Evolutionary conservation across 106 monocot genomes (phyloP).

Genomic region (Dactylorhiza incarnata): DNA sequence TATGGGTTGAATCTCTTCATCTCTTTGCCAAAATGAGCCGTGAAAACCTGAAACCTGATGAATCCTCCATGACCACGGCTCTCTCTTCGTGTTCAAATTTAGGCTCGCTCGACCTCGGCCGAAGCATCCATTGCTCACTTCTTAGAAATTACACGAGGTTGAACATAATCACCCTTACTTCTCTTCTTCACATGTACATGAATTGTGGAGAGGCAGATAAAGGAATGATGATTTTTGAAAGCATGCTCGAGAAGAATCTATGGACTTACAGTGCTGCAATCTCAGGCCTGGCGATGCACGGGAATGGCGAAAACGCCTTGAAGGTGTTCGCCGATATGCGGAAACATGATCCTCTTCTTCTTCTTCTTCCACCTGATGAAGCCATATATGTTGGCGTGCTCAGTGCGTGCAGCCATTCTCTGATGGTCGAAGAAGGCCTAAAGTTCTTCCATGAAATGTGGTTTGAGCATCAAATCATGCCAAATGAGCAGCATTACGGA

Average conservation of each 20-base stretch:
- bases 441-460: constrained; percentile 51
- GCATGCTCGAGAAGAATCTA: constrained; percentile 37
- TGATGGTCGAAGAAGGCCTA: constrained; percentile 49
- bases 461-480: constrained; percentile 31
- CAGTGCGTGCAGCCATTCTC: constrained; percentile 59
- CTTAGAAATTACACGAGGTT: constrained; percentile 29
- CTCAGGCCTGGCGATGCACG: constrained; percentile 66
- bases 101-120: constrained; percentile 35
- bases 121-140: constrained; percentile 43
- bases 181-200: constrained; percentile 69
- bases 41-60: constrained; percentile 34
- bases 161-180: constrained; percentile 39
- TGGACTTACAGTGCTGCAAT: constrained; percentile 63
- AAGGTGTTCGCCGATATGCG: constrained; percentile 45
- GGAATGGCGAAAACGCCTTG: constrained; percentile 42
- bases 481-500: constrained; percentile 58
- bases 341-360: constrained; percentile 17
- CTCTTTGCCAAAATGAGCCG: constrained; percentile 30
- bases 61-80: constrained; percentile 49
- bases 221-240: constrained; percentile 37
- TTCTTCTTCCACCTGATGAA: constrained; percentile 31
- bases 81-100: constrained; percentile 50
- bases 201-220: constrained; percentile 51
- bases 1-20: constrained; percentile 41
- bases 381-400: constrained; percentile 53